Percentiles rank a stretch among this genome's conserved stretches.
Conservation (phyloP, 805 yeast genomes). For the Hanseniaspora jakobsenii region DNA sequence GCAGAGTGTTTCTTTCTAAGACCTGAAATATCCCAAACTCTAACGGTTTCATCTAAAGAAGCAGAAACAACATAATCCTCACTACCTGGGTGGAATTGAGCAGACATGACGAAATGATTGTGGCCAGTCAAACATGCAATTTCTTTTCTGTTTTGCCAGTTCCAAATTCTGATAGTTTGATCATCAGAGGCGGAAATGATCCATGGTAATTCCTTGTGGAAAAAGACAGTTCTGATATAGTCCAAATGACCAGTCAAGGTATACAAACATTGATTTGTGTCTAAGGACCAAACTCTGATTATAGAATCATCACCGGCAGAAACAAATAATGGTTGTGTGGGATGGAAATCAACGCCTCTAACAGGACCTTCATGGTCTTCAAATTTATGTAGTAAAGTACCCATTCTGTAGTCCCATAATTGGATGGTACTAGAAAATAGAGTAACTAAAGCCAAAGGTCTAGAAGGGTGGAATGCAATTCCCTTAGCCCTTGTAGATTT, state of each 20-base stretch:
- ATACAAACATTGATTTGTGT: constrained; percentile 80
- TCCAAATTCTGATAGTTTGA: constrained; percentile 98
- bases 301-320: constrained; percentile 97
- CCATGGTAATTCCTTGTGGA: constrained; percentile 97
- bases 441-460: constrained; percentile 94
- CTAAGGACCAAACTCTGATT: constrained; percentile 90
- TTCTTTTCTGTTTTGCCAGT: constrained; percentile 97
- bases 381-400: constrained; percentile 86
- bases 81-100: constrained; percentile 80
- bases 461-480: constrained; percentile 83
- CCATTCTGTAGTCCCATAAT: constrained; percentile 99
- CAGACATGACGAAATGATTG: constrained; percentile 95
- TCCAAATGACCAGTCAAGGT: constrained; percentile 90
- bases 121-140: constrained; percentile 96
- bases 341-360: constrained; percentile 89
- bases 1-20: constrained; percentile 92
- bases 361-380: constrained; percentile 99
- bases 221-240: constrained; percentile 84
- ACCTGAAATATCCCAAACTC: constrained; percentile 97
- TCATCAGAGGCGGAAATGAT: constrained; percentile 91
- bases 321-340: constrained; percentile 92
- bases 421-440: constrained; percentile 97
- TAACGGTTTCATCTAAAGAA: constrained; percentile 93
- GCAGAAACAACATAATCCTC: constrained; percentile 93
- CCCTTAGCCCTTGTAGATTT: constrained; percentile 96